A percentile compares a stretch with the other conserved stretches of the same genome.
These are phyloP conservation scores for Cerioporus squamosus DNA, from an alignment of 1,284 basidiomycete genomes.

Conservation along the genomic window DNA sequence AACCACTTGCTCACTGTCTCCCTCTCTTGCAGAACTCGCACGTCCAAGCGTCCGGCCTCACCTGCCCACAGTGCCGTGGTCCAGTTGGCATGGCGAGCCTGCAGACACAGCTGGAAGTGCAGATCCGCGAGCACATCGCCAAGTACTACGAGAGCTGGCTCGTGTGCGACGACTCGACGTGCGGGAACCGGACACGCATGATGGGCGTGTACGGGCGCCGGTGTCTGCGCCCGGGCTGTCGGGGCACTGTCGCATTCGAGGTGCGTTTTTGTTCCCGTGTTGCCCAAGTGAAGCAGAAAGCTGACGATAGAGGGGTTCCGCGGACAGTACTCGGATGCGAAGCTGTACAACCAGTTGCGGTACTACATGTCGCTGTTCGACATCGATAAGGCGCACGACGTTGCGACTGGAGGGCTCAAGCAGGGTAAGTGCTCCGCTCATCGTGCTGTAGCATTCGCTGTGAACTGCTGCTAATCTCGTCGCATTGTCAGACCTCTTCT, in stretches of 20 bases:
- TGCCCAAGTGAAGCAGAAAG: too few species aligned
- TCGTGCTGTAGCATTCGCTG: not conserved
- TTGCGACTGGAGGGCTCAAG: constrained; percentile 47
- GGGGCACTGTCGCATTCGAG: constrained; percentile 75
- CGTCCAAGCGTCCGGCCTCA: constrained; percentile 50
- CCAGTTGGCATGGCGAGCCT: constrained; percentile 64
- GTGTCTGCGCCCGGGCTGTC: constrained; percentile 75
- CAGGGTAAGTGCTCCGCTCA: constrained; percentile 47
- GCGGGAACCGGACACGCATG: constrained; percentile 83
- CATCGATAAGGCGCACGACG: constrained; percentile 62
- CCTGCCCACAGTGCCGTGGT: constrained; percentile 68
- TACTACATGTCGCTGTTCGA: constrained; percentile 85
- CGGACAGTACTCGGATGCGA: constrained; percentile 78
- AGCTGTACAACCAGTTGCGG: constrained; percentile 87
- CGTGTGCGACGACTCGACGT: constrained; percentile 87
- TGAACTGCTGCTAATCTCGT: not conserved
- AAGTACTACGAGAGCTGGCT: constrained; percentile 92
- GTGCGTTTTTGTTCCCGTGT: constrained; percentile 45
- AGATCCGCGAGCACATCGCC: constrained; percentile 79
- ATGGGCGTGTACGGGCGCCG: constrained; percentile 90
- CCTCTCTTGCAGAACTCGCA: constrained; percentile 48
- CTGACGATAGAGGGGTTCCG: not conserved
- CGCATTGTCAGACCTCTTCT: constrained; percentile 48
- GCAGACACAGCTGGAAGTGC: constrained; percentile 84
- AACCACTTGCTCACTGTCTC: not conserved